Evolutionary conservation across 768 basidiomycete species (phyloP), one percentile per base, ranked within the genome.

Genomic region (Dioszegia crocea): DNA sequence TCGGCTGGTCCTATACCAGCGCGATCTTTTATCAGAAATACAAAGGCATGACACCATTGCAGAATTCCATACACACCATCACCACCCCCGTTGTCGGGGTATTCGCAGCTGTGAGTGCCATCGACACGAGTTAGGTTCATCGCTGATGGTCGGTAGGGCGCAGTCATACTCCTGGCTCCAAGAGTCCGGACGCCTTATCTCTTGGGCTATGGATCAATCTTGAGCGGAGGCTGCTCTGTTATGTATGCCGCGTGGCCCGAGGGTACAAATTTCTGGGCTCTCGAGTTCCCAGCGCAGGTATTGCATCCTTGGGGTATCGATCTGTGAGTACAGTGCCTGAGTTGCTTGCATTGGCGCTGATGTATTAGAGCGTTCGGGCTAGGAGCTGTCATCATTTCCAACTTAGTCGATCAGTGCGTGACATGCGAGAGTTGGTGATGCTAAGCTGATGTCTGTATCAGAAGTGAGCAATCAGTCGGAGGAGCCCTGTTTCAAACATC

Each of bases 281-380:
- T 46, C 24, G 61, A 65, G 21, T 75, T 75, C 40, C 24, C 63
- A 1, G 61, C 59, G 0, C 56, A 64, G 12, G 30, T 66, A 11
- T 36, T 65, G 16, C 40, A 56, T n/a, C 67, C 70, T 1, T 66
- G 64, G 30, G 70, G 70, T 1, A 56, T 61, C 0, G 73, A 75
- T 39, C 60, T 70, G 55, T 59, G 24, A 59, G 57, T 44, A 21
- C 43, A 10, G 29, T 33, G 5, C 12, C 31, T 16, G n/a, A n/a
- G n/a, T n/a, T n/a, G n/a, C n/a, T n/a, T n/a, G n/a, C n/a, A n/a
- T n/a, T n/a, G n/a, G n/a, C 33, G 6, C 33, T 33, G 33, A 33
- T 33, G 33, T 33, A 6, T 14, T 14, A 57, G 59, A 56, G 48
- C 44, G 5, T 27, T 51, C 17, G 54, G 62, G 16, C 40, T 63